Evolutionary conservation across 176 grass and related monocot species (phyloP), one percentile per base, ranked within the genome.

Genomic region (Aegilops umbellulata): DNA sequence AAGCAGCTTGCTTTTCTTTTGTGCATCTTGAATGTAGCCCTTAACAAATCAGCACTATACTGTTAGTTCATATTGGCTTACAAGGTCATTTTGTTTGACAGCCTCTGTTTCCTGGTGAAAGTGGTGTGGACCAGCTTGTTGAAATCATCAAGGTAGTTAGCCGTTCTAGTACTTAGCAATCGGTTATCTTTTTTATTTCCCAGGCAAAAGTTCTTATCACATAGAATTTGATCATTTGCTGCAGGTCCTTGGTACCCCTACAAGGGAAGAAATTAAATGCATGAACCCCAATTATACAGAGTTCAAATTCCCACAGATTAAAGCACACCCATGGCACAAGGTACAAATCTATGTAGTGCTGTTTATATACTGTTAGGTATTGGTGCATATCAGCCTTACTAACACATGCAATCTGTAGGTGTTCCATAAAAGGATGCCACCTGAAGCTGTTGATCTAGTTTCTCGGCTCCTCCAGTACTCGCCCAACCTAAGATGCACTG

Each of bases 211-310:
- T 34, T 35, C 38, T 93, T 26, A 82, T 24, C 6, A 25, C 31
- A 27, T 55, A n/a, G 15, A 65, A 77, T 81, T 69, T 81, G 10
- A 32, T 77, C 79, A 22, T 74, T 31, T 47, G n/a, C 76, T 69
- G 36, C 88, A 95, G 93, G 86, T 92, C 44, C 83, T 95, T 74
- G 93, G 93, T 58, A 95, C 93, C 20, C 93, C 90, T 6, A 95
- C 93, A 47, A 95, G 93, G 64, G 93, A 95, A 78, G 93, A 95
- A 85, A 95, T 95, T 67, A 95, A 95, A 86, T 95, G 93, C 88
- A 95, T 95, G 93, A 95, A 95, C 64, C 93, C 93, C 23, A 95
- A 95, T 17, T 95, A 95, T 32, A 92, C 88, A 0, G 93, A 95
- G 82, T 95, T 92, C 42, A 95, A 90, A 35, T 95, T 95, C 60